phyloP scores from a whole-genome alignment of 2,329 filamentous ascomycete genomes.

The Fusarium fracticaudum region DNA sequence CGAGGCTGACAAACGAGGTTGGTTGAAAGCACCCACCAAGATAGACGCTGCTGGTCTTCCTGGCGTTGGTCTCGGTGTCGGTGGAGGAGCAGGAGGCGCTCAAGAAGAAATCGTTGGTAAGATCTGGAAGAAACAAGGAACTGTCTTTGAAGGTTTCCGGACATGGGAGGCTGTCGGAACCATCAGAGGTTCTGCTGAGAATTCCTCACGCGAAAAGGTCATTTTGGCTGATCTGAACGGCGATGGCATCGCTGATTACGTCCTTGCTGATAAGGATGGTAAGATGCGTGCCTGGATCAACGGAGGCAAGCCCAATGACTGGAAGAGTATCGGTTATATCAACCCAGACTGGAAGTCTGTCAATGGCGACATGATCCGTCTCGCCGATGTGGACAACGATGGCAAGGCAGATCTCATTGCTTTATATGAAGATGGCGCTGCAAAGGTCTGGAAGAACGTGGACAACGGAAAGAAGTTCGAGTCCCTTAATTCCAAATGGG shows the following conservation, averaged over 20 bases:
- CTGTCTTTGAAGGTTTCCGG: constrained; percentile 9
- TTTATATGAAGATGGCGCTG: constrained; percentile 10
- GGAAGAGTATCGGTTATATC: constrained; percentile 5
- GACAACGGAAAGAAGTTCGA: constrained; percentile 11
- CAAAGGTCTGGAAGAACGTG: constrained; percentile 25
- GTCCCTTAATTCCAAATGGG: constrained; percentile 9
- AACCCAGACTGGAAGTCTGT: constrained; percentile 11
- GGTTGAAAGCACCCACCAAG: neutral
- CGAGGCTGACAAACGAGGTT: constrained; percentile 7
- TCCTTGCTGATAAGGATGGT: constrained; percentile 5
- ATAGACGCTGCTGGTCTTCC: neutral
- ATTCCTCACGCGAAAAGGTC: neutral
- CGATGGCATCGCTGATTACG: constrained; percentile 15
- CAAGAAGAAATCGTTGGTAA: constrained; percentile 4
- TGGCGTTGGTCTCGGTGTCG: neutral
- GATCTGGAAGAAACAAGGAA: constrained; percentile 15
- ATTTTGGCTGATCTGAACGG: constrained; percentile 19
- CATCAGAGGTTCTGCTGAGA: neutral
- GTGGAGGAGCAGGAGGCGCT: neutral
- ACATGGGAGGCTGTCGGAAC: constrained; percentile 12
- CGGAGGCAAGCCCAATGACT: constrained; percentile 9
- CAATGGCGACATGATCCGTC: constrained; percentile 16
- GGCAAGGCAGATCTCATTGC: constrained; percentile 19
- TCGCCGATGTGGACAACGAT: constrained; percentile 25
- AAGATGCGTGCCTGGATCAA: constrained; percentile 21